Base-by-base conservation (phyloP, 306 rosid species). In the Castanospermum australe region DNA sequence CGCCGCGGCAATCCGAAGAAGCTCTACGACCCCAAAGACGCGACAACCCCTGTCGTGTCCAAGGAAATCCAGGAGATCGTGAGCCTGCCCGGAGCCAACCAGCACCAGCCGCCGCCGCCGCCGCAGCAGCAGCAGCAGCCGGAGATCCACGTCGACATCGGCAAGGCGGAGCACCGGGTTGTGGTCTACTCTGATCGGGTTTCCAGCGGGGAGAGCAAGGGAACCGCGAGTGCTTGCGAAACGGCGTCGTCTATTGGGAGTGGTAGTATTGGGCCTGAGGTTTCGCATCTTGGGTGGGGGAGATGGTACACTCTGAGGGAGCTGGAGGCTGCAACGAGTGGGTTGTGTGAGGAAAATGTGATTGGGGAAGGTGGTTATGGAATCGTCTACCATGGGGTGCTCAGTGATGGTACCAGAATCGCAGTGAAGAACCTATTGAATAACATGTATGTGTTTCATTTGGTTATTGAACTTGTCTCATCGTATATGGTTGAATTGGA, bases 331-430 rank as follows among this genome's bases (percentile, higher is more conserved):
- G 99, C 99, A 6, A 96, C 98, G 4, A 83, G 86, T 75, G 91
- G 94, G 3, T 64, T 96, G 80, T 80, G 92, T 62, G 97, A 89
- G 11, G 92, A 91, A 61, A 96, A 89, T 78, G 99, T 96, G 66
- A 88, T 96, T 57, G 99, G 99, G 0, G 98, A 96, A 88, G 99
- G 99, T 47, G 99, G 99, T 1, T 96, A 96, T 84, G 99, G 99
- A 68, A 93, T 96, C 25, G 99, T 96, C 2, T 96, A 96, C 28
- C 72, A 84, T 44, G 99, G 99, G 1, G 28, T 90, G 50, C 89
- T 96, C 21, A 50, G 76, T 75, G 99, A 96, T 47, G 97, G 97
- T 1, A 89, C 91, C 59, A 85, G 63, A 56, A 73, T 96, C 63
- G 99, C 99, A 18, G 92, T 96, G 6, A 96, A 96, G 91, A 96